phyloP scores from a whole-genome alignment of 345 rosid species.

The Brassica carinata region DNA sequence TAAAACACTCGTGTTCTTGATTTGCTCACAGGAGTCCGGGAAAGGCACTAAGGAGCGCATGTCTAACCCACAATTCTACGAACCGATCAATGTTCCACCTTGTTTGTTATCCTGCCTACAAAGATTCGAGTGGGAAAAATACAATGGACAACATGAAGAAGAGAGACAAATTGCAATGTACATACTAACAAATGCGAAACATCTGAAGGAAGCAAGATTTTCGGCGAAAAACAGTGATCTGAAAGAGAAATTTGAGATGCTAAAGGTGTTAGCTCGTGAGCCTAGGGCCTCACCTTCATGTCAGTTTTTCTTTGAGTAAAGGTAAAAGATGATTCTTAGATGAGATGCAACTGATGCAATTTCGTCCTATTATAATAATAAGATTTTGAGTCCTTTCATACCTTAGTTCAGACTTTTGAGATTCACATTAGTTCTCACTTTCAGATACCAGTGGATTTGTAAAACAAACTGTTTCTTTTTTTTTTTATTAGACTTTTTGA shows the following conservation, averaged over 20 bases:
- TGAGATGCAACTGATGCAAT: background rate
- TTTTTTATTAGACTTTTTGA: background rate
- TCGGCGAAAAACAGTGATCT: background rate
- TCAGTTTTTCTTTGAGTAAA: slow-evolving; percentile 13
- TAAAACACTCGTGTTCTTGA: background rate
- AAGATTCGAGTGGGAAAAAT: slow-evolving; percentile 16
- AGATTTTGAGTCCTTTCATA: slow-evolving; percentile 4
- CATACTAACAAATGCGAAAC: slow-evolving; percentile 20
- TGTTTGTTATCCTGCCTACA: slow-evolving; percentile 10
- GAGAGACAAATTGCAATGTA: slow-evolving; percentile 27
- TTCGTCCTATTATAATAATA: background rate
- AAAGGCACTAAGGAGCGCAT: background rate
- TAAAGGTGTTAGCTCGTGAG: slow-evolving; percentile 18
- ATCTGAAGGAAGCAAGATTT: slow-evolving; percentile 17
- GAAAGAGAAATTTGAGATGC: background rate
- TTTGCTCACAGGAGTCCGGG: background rate
- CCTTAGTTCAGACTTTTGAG: background rate
- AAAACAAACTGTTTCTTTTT: background rate
- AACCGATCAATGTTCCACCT: background rate
- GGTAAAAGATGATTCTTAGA: background rate
- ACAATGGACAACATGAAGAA: slow-evolving; percentile 28
- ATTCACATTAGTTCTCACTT: background rate
- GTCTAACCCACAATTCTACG: background rate
- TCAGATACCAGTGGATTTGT: background rate
- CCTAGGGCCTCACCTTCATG: slow-evolving; percentile 28